Base-by-base conservation (phyloP, 805 yeast genomes). In the Schwanniomyces vanrijiae region DNA sequence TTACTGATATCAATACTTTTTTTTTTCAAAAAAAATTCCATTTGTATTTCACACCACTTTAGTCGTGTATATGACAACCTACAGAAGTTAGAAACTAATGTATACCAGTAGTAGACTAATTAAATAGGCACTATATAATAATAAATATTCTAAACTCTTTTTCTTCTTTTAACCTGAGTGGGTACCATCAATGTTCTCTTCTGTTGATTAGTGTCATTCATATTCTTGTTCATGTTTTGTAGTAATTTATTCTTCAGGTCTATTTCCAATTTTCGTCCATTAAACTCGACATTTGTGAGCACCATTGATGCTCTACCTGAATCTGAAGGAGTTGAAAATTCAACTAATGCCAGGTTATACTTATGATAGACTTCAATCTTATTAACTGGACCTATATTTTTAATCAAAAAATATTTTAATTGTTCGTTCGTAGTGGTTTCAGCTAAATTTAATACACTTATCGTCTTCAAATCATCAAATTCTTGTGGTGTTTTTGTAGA, bases 251-350 rank as follows among this genome's bases (percentile, higher is more conserved):
- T 16, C 35, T 46, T 51, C 46, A 39, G 45, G 5, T 49, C 55
- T 6, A 55, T 43, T 39, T 48, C 37, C 11, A 51, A 29, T 18
- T 28, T 3, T 38, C 57, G 62, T 2, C 66, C 73, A 14, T 75
- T 73, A 14, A 78, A 66, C 9, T 48, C 51, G 20, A 51, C 51
- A 0, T 80, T 78, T 26, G 73, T 68, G 13, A 80, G 51, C 10
- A 59, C 54, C 62, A 84, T 56, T 0, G 71, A 64, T 0, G 81
- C 82, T 39, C 64, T 69, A 0, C 89, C 89, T 1, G 85, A 80
- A 40, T 72, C 73, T 6, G 62, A 54, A 0, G 69, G 62, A 5
- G 59, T 62, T 21, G 59, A 60, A 50, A 79, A 78, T 49, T 77
- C 78, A 3, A 84, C 69, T 25, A 83, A 52, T 0, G 86, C 86